Evolutionary conservation across 345 rosid genomes (phyloP).

Genomic region (Geranium rotundifolium): DNA sequence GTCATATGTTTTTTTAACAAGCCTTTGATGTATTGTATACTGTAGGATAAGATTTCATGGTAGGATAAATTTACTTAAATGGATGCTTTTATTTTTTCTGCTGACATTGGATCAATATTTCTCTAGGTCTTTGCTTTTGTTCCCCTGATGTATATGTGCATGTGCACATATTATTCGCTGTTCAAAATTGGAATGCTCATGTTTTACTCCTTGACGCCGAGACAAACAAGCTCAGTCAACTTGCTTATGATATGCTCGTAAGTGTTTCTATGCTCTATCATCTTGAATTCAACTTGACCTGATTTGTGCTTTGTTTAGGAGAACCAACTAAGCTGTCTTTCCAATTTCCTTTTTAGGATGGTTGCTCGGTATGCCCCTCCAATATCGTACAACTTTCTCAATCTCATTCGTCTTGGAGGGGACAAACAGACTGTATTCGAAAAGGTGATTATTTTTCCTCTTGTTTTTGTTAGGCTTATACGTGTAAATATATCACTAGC

Average conservation of each 20-base stretch:
- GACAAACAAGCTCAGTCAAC: slow-evolving; percentile 93
- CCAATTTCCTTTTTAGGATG: slow-evolving; percentile 49
- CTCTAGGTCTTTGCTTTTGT: slow-evolving; percentile 79
- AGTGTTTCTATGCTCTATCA: slow-evolving; percentile 30
- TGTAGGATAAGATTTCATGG: too few species aligned
- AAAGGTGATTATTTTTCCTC: slow-evolving; percentile 33
- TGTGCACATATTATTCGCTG: slow-evolving; percentile 91
- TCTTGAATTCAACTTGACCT: too few species aligned
- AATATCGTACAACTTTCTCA: slow-evolving; percentile 89
- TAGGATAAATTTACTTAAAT: background rate
- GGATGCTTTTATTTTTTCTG: background rate
- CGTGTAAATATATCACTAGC: too few species aligned
- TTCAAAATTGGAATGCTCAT: slow-evolving; percentile 93
- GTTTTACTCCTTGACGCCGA: slow-evolving; percentile 94
- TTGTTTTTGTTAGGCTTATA: too few species aligned
- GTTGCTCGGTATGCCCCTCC: slow-evolving; percentile 99
- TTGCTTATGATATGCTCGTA: slow-evolving; percentile 99
- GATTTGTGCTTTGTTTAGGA: too few species aligned
- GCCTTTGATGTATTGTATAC: too few species aligned
- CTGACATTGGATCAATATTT: slow-evolving; percentile 1
- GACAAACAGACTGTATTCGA: slow-evolving; percentile 61
- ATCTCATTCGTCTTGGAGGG: slow-evolving; percentile 61
- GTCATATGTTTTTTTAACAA: too few species aligned
- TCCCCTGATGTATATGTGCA: slow-evolving; percentile 96
- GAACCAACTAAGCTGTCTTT: slow-evolving; percentile 10